Conservation (phyloP, 129 eudicot genomes). For the Smallanthus sonchifolius region DNA sequence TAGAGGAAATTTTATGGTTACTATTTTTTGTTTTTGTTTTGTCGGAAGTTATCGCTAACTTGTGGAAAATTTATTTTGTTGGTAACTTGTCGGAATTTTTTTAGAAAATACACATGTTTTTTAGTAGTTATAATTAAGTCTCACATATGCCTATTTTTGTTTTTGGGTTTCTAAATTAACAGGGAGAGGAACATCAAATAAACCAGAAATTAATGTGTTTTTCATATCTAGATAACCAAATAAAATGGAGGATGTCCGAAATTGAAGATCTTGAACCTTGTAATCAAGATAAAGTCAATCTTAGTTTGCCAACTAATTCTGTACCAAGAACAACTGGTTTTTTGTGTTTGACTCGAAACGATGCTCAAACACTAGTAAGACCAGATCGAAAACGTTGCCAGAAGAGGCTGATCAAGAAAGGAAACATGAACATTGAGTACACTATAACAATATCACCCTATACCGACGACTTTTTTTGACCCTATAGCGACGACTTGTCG, state of each 20-base stretch:
- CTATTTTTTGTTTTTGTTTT: too few species aligned
- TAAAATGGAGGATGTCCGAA: neutral
- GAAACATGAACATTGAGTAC: constrained; percentile 6
- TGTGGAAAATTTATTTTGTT: too few species aligned
- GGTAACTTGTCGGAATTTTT: too few species aligned
- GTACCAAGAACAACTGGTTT: neutral
- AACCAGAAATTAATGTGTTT: constrained; percentile 1
- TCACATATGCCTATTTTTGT: too few species aligned
- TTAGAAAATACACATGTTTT: too few species aligned
- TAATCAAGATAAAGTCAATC: neutral
- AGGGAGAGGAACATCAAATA: constrained; percentile 16
- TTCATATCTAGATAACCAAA: neutral
- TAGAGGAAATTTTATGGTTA: too few species aligned
- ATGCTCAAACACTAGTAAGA: neutral
- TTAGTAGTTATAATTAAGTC: too few species aligned
- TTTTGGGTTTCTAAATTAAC: neutral
- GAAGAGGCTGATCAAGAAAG: constrained; percentile 17
- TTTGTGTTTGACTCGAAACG: neutral
- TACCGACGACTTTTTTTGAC: too few species aligned
- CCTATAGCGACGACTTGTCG: too few species aligned
- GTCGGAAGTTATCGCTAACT: too few species aligned
- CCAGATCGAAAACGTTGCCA: constrained; percentile 17
- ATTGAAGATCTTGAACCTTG: neutral
- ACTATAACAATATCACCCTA: constrained; percentile 11
- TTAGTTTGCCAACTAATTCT: neutral